Percentiles rank a stretch among this genome's conserved stretches.
Evolutionary conservation across 257 asterid genomes (phyloP).

Genomic region (Solanum pimpinellifolium): DNA sequence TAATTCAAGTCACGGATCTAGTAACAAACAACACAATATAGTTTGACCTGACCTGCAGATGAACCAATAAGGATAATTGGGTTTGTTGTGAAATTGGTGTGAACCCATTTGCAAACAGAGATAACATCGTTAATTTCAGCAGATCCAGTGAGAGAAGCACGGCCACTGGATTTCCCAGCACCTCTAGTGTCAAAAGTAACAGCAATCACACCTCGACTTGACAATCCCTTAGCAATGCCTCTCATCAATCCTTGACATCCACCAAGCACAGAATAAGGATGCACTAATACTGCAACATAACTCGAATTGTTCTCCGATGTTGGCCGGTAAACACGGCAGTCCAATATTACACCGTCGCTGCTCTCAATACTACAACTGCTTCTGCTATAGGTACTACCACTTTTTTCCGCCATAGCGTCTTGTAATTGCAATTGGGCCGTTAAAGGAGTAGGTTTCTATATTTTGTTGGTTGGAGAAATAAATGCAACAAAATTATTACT

Average conservation of each 20-base stretch:
- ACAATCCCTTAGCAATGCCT: constrained; percentile 63
- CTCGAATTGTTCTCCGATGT: not conserved
- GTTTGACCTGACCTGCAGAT: constrained; percentile 68
- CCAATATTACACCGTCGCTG: constrained; percentile 32
- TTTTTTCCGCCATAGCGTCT: not conserved
- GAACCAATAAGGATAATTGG: constrained; percentile 67
- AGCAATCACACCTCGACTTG: constrained; percentile 44
- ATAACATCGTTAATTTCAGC: constrained; percentile 68
- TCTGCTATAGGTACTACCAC: not conserved
- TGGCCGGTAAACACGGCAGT: constrained; percentile 46
- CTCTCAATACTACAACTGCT: constrained; percentile 28
- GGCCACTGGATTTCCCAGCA: constrained; percentile 76
- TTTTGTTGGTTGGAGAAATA: not conserved
- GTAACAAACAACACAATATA: not conserved
- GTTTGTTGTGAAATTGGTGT: constrained; percentile 31
- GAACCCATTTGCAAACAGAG: constrained; percentile 63
- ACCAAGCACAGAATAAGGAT: constrained; percentile 68
- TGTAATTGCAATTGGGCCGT: not conserved
- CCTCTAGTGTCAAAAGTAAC: constrained; percentile 77
- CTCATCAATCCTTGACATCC: constrained; percentile 76
- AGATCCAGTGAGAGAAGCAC: constrained; percentile 66
- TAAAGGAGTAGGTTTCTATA: not conserved
- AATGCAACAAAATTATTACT: not conserved
- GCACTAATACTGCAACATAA: constrained; percentile 38
- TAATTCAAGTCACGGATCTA: not conserved